A percentile compares a stretch with the other conserved stretches of the same genome.
These are phyloP conservation scores for Neonectria ditissima DNA, from an alignment of 2,329 filamentous ascomycete species.

Conservation along the genomic window DNA sequence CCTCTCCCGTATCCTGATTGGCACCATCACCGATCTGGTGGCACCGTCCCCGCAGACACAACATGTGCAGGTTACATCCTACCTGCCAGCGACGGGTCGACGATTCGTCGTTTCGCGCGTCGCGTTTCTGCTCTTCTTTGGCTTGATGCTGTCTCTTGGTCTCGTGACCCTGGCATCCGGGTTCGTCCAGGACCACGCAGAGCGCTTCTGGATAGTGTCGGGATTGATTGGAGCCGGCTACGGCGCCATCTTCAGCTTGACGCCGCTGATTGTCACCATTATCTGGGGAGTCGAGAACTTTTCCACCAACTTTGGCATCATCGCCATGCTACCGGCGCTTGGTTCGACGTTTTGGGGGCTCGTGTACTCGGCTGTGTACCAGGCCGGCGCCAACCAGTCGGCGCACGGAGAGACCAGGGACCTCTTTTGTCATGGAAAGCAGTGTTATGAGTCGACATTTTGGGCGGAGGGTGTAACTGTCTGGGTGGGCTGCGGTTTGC, in stretches of 20 bases:
- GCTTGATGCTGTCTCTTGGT: constrained; percentile 78
- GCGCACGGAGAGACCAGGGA: constrained; percentile 52
- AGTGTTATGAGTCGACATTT: constrained; percentile 84
- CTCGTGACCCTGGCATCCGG: constrained; percentile 84
- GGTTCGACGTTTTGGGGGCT: constrained; percentile 92
- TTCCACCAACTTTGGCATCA: constrained; percentile 96
- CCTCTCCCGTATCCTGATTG: constrained; percentile 87
- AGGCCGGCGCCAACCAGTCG: constrained; percentile 68
- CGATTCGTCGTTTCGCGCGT: constrained; percentile 79
- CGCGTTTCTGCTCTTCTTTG: constrained; percentile 81
- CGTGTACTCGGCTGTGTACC: constrained; percentile 86
- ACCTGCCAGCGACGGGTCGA: constrained; percentile 43
- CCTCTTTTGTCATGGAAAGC: constrained; percentile 81
- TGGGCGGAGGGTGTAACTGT: constrained; percentile 89
- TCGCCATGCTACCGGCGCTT: constrained; percentile 89
- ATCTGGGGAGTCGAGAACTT: constrained; percentile 99
- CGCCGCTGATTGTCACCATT: constrained; percentile 93
- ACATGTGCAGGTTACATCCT: constrained; percentile 61
- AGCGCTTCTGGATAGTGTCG: constrained; percentile 88
- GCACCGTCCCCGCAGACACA: constrained; percentile 75
- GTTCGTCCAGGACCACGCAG: constrained; percentile 76
- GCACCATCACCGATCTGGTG: constrained; percentile 87
- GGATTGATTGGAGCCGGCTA: constrained; percentile 90
- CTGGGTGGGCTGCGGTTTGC: constrained; percentile 78
- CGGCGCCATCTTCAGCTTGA: constrained; percentile 88